Conservation (phyloP, 805 yeast genomes). For the Wickerhamomyces xylosicus region DNA sequence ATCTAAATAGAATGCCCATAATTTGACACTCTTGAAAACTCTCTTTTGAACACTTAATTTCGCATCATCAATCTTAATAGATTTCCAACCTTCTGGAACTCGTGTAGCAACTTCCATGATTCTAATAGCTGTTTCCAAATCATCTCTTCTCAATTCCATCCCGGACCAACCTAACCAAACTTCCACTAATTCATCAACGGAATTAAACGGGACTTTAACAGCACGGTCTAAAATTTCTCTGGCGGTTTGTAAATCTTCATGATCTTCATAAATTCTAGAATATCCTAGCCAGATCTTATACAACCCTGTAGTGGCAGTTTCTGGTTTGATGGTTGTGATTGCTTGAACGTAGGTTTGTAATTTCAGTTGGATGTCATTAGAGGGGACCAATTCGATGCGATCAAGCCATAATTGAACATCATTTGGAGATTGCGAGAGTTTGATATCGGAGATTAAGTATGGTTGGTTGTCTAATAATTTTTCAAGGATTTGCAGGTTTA, state of each 20-base stretch:
- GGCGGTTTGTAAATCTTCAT: conserved; percentile 48
- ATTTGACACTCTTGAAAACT: conserved; percentile 44
- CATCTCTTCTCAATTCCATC: conserved; percentile 40
- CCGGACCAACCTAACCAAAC: conserved; percentile 75
- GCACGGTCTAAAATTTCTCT: conserved; percentile 54
- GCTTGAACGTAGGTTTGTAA: conserved; percentile 57
- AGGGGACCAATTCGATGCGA: conserved; percentile 37
- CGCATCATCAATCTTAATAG: conserved; percentile 28
- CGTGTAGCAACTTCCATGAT: conserved; percentile 32
- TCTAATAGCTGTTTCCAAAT: conserved; percentile 32
- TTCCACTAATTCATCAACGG: conserved; percentile 52
- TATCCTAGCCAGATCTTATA: conserved; percentile 62
- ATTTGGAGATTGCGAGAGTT: conserved; percentile 50
- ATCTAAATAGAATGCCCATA: conserved; percentile 73
- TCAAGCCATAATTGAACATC: conserved; percentile 62
- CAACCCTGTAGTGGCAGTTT: conserved; percentile 34
- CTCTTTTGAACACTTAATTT: conserved; percentile 44
- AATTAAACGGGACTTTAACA: conserved; percentile 55
- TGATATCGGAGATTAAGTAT: conserved; percentile 54
- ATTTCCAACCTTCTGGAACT: conserved; percentile 29
- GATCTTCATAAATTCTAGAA: conserved; percentile 50
- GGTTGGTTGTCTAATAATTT: conserved; percentile 45
- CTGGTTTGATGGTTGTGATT: conserved; percentile 53
- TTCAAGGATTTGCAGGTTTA: conserved; percentile 39
- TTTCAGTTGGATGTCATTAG: conserved; percentile 29